A percentile compares a stretch with the other conserved stretches of the same genome.
phyloP scores from a whole-genome alignment of 352 stramenopile genomes.

The Phytophthora sp. region DNA sequence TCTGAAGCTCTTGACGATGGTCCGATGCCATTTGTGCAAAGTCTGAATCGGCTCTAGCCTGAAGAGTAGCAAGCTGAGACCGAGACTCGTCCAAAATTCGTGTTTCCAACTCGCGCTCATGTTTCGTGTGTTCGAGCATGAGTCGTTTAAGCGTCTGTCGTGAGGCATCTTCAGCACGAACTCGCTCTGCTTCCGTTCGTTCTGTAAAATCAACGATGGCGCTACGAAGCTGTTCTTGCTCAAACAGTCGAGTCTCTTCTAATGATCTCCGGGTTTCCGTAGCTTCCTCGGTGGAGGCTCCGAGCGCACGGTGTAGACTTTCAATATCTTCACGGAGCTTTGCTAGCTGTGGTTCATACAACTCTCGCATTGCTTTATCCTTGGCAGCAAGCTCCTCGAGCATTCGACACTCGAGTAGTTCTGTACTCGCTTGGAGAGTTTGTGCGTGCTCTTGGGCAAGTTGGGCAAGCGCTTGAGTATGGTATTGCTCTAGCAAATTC shows the following conservation, averaged over 20 bases:
- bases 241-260: constrained; percentile 31
- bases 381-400: constrained; percentile 19
- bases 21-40: constrained; percentile 23
- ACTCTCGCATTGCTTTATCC: constrained; percentile 20
- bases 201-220: constrained; percentile 16
- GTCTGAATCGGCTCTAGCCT: constrained; percentile 27
- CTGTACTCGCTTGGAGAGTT: constrained; percentile 11
- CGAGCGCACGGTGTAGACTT: constrained; percentile 10
- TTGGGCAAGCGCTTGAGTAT: constrained; percentile 15
- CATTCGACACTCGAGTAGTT: constrained; percentile 25
- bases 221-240: constrained; percentile 40
- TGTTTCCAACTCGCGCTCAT: constrained; percentile 16
- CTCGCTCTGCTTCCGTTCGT: constrained; percentile 2
- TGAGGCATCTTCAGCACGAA: constrained; percentile 1
- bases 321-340: constrained; percentile 29
- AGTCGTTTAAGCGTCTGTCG: constrained; percentile 19
- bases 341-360: constrained; percentile 33
- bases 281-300: constrained; percentile 13
- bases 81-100: constrained; percentile 25
- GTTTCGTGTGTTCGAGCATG: not conserved
- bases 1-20: constrained; percentile 31
- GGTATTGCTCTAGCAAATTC: constrained; percentile 22
- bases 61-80: constrained; percentile 10
- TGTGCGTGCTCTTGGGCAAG: constrained; percentile 23
- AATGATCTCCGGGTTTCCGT: constrained; percentile 15